phyloP scores from a whole-genome alignment of 306 rosid species.

The Rosa chinensis region DNA sequence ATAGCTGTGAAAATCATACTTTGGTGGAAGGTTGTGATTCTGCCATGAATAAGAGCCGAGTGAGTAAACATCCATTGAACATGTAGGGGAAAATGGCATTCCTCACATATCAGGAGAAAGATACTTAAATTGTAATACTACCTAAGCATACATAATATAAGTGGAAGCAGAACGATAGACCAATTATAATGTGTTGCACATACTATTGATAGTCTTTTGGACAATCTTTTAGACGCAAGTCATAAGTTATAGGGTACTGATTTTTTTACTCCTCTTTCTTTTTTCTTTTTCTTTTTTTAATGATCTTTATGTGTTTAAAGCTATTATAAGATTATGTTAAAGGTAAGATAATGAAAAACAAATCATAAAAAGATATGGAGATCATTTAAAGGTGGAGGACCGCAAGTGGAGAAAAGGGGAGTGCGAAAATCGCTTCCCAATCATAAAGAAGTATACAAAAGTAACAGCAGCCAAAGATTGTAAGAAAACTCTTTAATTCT shows the following conservation, averaged over 20 bases:
- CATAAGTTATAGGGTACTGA: neutral
- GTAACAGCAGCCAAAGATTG: neutral
- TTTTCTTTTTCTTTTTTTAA: neutral
- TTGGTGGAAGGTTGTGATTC: conserved; percentile 79
- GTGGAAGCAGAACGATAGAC: neutral
- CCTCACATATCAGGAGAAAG: neutral
- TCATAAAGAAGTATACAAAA: neutral
- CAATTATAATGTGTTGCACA: neutral
- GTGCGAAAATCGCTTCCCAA: neutral
- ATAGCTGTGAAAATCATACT: conserved; percentile 94
- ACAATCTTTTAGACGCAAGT: neutral
- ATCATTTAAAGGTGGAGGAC: neutral
- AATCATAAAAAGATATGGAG: neutral
- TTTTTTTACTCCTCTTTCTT: neutral
- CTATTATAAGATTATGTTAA: neutral
- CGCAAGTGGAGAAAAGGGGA: neutral
- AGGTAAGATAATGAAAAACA: neutral
- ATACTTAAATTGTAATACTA: neutral
- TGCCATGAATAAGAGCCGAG: conserved; percentile 45
- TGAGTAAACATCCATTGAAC: conserved; percentile 20
- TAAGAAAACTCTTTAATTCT: neutral
- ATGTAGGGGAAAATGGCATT: neutral
- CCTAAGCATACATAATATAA: neutral
- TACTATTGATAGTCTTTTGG: neutral
- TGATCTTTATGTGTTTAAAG: neutral